Conservation (phyloP, 805 yeast genomes). For the Metschnikowia orientalis region DNA sequence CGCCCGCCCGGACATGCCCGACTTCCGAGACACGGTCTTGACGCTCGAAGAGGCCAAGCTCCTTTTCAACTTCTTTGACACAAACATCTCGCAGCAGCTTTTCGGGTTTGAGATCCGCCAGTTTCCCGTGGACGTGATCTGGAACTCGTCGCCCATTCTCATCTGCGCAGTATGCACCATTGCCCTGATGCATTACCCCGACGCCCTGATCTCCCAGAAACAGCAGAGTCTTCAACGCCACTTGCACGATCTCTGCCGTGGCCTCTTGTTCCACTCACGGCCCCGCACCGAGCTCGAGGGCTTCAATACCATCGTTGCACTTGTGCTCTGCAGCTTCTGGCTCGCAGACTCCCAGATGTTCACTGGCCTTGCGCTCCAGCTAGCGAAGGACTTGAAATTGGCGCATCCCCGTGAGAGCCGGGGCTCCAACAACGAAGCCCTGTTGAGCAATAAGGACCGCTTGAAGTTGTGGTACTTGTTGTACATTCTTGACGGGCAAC, state of each 20-base stretch:
- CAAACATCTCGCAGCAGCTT: constrained; percentile 56
- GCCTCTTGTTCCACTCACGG: constrained; percentile 32
- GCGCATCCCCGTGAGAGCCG: constrained; percentile 1
- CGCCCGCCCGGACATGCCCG: constrained; percentile 14
- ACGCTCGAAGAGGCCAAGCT: constrained; percentile 41
- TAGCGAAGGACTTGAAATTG: constrained; percentile 46
- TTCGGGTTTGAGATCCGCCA: constrained; percentile 60
- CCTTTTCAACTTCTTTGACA: constrained; percentile 48
- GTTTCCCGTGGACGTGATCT: constrained; percentile 45
- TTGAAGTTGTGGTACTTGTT: constrained; percentile 63
- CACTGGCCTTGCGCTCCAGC: constrained; percentile 62
- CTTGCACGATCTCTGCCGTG: constrained; percentile 32
- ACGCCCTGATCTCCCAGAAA: constrained; percentile 25
- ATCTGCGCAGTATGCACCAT: constrained; percentile 59
- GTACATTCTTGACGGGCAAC: constrained; percentile 65
- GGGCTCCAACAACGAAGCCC: constrained; percentile 36
- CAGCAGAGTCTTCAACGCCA: constrained; percentile 27
- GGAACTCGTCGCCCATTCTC: constrained; percentile 54
- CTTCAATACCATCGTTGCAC: constrained; percentile 57
- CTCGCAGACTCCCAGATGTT: constrained; percentile 60
- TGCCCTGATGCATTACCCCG: constrained; percentile 58
- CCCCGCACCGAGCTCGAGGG: constrained; percentile 45
- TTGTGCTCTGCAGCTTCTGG: constrained; percentile 67
- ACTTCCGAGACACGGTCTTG: constrained; percentile 37
- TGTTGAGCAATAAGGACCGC: constrained; percentile 29